phyloP scores from a whole-genome alignment of 1,284 basidiomycete species.

The Fomitopsis betulina region DNA sequence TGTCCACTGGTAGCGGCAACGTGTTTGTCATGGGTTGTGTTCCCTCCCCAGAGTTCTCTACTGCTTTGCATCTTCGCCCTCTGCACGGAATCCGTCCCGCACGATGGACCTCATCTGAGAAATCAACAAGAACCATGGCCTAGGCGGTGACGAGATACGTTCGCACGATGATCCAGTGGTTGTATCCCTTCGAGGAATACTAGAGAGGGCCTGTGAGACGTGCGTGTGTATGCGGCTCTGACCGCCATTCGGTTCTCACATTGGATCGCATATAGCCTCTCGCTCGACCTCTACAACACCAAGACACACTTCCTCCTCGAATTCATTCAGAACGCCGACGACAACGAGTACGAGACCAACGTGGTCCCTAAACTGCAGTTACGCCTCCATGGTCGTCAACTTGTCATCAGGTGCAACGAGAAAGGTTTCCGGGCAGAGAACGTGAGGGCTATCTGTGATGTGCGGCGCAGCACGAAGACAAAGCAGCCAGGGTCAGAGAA shows the following conservation, averaged over 20 bases:
- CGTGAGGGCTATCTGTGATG: background rate
- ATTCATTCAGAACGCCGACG: slow-evolving; percentile 1
- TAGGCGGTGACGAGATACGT: background rate
- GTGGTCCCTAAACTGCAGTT: background rate
- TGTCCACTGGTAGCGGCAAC: background rate
- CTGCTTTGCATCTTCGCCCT: background rate
- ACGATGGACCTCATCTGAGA: background rate
- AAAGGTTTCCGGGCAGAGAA: background rate
- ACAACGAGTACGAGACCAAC: background rate
- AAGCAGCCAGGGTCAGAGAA: background rate
- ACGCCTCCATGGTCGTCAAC: background rate
- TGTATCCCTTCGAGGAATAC: background rate
- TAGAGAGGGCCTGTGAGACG: background rate
- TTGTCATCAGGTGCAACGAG: background rate
- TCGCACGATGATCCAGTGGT: background rate
- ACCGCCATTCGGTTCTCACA: background rate
- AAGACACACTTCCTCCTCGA: slow-evolving; percentile 1
- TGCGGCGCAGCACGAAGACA: background rate
- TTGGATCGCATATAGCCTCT: background rate
- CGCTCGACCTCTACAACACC: background rate
- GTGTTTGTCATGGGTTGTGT: background rate
- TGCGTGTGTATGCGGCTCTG: background rate
- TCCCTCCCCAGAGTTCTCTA: background rate
- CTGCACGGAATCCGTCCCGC: background rate
- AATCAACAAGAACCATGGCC: background rate